These are phyloP conservation scores for Dryas integrifolia DNA, from an alignment of 331 rosid species.

Conservation along the genomic window DNA sequence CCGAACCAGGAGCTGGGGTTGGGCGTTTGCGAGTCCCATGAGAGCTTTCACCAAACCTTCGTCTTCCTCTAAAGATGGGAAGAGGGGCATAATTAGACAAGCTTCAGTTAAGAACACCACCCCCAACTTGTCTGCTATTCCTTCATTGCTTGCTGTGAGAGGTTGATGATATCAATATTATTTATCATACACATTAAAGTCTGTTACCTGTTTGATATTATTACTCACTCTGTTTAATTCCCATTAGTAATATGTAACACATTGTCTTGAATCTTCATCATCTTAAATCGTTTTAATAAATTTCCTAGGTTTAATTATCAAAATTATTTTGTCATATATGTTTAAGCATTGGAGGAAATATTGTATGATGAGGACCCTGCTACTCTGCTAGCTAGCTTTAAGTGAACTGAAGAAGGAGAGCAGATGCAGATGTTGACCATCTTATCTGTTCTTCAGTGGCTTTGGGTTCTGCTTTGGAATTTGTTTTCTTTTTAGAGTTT, in stretches of 20 bases:
- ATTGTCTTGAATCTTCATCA: not conserved
- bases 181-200: slow-evolving; percentile 9
- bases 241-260: slow-evolving; percentile 8
- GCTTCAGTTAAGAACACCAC: slow-evolving; percentile 57
- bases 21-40: slow-evolving; percentile 98
- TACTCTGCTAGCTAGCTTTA: too few species aligned
- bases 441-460: slow-evolving; percentile 18
- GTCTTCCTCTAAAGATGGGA: slow-evolving; percentile 51
- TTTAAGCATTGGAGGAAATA: too few species aligned
- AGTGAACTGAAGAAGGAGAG: not conserved
- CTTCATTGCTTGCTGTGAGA: slow-evolving; percentile 75
- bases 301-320: not conserved
- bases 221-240: slow-evolving; percentile 16
- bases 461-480: slow-evolving; percentile 16
- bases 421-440: slow-evolving; percentile 1
- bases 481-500: slow-evolving; percentile 24
- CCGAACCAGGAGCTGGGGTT: slow-evolving; percentile 66
- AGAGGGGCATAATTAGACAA: slow-evolving; percentile 49
- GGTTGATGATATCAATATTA: slow-evolving; percentile 19
- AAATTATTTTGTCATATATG: not conserved
- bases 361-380: too few species aligned
- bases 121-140: slow-evolving; percentile 73
- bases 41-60: slow-evolving; percentile 69
- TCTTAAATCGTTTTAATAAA: not conserved
- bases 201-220: slow-evolving; percentile 14